These are phyloP conservation scores for Penicillium riverlandense DNA, from an alignment of 495 filamentous ascomycete species.

Conservation along the genomic window DNA sequence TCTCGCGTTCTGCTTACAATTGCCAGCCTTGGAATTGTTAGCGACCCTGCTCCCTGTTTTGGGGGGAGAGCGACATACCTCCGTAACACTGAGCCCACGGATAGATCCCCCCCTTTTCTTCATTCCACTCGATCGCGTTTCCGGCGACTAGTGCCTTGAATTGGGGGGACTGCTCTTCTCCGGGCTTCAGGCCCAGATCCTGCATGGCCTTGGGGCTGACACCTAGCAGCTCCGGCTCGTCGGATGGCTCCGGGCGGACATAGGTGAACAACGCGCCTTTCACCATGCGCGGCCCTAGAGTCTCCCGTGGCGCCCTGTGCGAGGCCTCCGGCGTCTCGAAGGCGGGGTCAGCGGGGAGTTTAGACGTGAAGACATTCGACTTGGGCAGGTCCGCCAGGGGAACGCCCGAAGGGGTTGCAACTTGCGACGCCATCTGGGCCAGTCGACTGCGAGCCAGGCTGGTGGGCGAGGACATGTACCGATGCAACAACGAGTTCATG, in stretches of 20 bases:
- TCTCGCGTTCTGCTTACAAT: slow-evolving; percentile 31
- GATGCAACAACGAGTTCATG: not conserved
- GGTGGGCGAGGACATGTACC: slow-evolving; percentile 21
- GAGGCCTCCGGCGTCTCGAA: slow-evolving; percentile 77
- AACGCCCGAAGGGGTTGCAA: slow-evolving; percentile 29
- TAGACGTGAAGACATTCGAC: slow-evolving; percentile 75
- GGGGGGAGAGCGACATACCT: slow-evolving; percentile 36
- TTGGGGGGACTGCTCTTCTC: slow-evolving; percentile 61
- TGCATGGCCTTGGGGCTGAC: slow-evolving; percentile 69
- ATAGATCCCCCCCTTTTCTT: slow-evolving; percentile 65
- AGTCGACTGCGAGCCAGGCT: slow-evolving; percentile 14
- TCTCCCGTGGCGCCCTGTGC: slow-evolving; percentile 66
- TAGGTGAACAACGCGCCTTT: slow-evolving; percentile 83
- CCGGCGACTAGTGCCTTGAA: slow-evolving; percentile 74
- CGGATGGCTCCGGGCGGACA: slow-evolving; percentile 67
- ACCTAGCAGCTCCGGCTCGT: slow-evolving; percentile 70
- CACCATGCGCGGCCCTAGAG: slow-evolving; percentile 76
- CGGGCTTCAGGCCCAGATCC: slow-evolving; percentile 64
- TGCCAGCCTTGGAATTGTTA: slow-evolving; percentile 40
- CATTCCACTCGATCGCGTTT: slow-evolving; percentile 59
- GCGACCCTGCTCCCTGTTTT: slow-evolving; percentile 11
- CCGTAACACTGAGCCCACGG: slow-evolving; percentile 99
- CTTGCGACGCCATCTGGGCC: slow-evolving; percentile 45
- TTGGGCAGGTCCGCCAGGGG: slow-evolving; percentile 72
- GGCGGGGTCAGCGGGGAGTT: slow-evolving; percentile 66